These are phyloP conservation scores for Aspergillus brunneoviolaceus DNA, from an alignment of 2,329 filamentous ascomycete species.

Conservation along the genomic window DNA sequence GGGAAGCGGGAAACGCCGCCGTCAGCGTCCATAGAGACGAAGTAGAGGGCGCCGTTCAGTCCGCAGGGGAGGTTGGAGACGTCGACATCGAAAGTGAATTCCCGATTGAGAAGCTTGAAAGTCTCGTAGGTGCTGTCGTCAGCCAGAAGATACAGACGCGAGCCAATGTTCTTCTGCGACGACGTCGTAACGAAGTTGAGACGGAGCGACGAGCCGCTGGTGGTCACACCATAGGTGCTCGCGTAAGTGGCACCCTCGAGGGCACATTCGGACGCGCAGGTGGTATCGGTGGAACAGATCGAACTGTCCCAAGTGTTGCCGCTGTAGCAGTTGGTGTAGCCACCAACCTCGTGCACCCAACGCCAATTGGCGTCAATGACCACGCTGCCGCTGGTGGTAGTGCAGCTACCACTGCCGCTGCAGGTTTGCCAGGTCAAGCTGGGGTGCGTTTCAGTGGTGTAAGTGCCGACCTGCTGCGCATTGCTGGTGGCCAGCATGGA, in stretches of 20 bases:
- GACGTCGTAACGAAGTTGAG: conserved; percentile 50
- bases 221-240: conserved; percentile 53
- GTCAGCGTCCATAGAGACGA: conserved; percentile 60
- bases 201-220: conserved; percentile 49
- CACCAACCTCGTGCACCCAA: conserved; percentile 53
- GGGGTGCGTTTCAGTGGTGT: conserved; percentile 44
- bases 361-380: conserved; percentile 60
- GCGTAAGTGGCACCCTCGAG: conserved; percentile 58
- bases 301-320: conserved; percentile 53
- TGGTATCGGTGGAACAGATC: conserved; percentile 50
- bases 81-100: conserved; percentile 73
- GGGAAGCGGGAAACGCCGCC: conserved; percentile 56
- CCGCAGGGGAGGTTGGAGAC: conserved; percentile 67
- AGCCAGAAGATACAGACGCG: conserved; percentile 65
- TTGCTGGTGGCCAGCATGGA: conserved; percentile 16
- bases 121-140: conserved; percentile 62
- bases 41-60: conserved; percentile 70
- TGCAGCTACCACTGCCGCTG: conserved; percentile 51
- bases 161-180: conserved; percentile 40
- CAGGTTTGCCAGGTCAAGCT: conserved; percentile 53
- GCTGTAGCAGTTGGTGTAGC: conserved; percentile 58
- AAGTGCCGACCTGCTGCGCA: conserved; percentile 25
- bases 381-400: conserved; percentile 50
- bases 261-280: conserved; percentile 58
- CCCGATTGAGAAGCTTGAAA: conserved; percentile 64